These are phyloP conservation scores for Boletus vinaceobasis DNA, from an alignment of 768 basidiomycete species.

Conservation along the genomic window DNA sequence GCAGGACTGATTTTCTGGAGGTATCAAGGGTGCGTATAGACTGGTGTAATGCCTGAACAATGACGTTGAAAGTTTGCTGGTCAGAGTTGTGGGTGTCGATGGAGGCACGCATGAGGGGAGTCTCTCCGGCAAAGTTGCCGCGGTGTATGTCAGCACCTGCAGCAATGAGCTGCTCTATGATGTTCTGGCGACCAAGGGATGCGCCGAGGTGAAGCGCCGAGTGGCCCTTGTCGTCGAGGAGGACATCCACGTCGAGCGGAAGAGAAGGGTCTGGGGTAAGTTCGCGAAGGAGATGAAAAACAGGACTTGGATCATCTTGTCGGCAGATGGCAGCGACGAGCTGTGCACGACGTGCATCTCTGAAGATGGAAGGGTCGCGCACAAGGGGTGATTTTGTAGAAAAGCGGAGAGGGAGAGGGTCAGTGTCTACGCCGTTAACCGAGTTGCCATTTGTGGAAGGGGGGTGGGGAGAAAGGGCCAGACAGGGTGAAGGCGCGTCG, in stretches of 20 bases:
- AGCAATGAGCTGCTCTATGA: constrained; percentile 65
- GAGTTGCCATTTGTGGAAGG: constrained; percentile 43
- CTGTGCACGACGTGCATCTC: constrained; percentile 55
- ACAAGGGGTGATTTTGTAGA: constrained; percentile 61
- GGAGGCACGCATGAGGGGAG: constrained; percentile 88
- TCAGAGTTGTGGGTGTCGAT: constrained; percentile 87
- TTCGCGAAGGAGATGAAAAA: constrained; percentile 66
- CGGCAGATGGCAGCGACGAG: constrained; percentile 66
- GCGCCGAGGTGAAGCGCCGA: constrained; percentile 92
- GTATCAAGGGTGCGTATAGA: constrained; percentile 90
- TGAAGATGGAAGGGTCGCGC: constrained; percentile 51
- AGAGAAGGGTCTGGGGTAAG: constrained; percentile 43
- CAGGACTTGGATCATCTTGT: constrained; percentile 60
- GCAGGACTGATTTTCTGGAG: constrained; percentile 79
- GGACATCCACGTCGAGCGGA: constrained; percentile 64
- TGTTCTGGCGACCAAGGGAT: constrained; percentile 69
- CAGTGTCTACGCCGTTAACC: constrained; percentile 40
- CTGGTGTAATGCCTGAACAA: constrained; percentile 61
- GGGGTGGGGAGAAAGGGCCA: constrained; percentile 48
- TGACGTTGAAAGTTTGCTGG: constrained; percentile 62
- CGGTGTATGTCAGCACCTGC: constrained; percentile 85
- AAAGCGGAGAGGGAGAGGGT: constrained; percentile 52
- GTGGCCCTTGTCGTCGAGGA: constrained; percentile 93
- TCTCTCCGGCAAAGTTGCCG: constrained; percentile 93
- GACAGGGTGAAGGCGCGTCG: constrained; percentile 32